Base-by-base conservation (phyloP, 2,329 filamentous ascomycete species). In the Colletotrichum costaricense region DNA sequence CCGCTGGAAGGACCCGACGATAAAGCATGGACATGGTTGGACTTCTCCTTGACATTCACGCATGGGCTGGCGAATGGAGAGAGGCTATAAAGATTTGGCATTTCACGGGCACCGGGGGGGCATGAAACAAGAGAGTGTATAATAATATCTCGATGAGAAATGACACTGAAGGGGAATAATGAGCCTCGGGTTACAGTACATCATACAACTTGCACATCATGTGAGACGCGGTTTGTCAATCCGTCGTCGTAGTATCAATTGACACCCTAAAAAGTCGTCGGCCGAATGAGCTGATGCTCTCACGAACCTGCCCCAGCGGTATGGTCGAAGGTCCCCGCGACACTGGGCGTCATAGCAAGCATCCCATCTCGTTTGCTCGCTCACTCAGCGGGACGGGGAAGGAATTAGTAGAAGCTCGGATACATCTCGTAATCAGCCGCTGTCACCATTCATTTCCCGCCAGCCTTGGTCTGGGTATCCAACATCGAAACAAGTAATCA, bases 1-100 rank as follows among this genome's bases (percentile, higher is more conserved):
- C 73, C 73, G 71, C 73, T 75, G 73, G 73, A 63, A 67, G 73
- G 71, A 75, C 71, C 62, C 62, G 63, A 75, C 71, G 70, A 75
- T 64, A 63, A 62, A 57, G 65, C 49, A 72, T 67, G 67, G 68
- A 52, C 68, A 35, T 54, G 49, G 60, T 56, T 56, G 62, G 62
- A 28, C 56, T 66, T 60, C 42, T 57, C 11, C 33, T 46, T 57
- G 57, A 72, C 26, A 67, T 66, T 49, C 46, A 72, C 63, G 71
- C 70, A 73, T 69, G 67, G 67, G 56, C 63, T 67, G 71, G 71
- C 67, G 67, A 73, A 73, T 58, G 38, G 38, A 63, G 67, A 66
- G 62, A 57, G 30, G 38, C 8, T 22, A 26, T 42, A 46, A 26
- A 67, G 58, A 19, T 72, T 66, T 58, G 66, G 70, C 70, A 73